Evolutionary conservation across 257 asterid species (phyloP).

Genomic region (Plantago major): DNA sequence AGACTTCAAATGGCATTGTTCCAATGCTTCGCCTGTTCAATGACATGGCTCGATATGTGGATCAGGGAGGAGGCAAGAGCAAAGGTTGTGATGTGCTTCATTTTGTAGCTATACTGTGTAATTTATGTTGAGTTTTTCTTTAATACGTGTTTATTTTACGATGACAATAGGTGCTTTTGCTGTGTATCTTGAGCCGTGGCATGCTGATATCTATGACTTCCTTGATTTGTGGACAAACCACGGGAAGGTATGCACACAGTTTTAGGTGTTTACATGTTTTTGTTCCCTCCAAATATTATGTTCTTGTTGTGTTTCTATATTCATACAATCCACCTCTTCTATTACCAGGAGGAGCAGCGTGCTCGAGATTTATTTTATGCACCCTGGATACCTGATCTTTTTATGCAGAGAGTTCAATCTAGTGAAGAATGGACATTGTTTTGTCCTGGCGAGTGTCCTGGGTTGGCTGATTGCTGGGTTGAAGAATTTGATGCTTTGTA

Average conservation of each 20-base stretch:
- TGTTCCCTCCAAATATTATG: too few species aligned
- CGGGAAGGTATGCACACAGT: constrained; percentile 56
- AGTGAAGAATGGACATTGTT: constrained; percentile 74
- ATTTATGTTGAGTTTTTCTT: too few species aligned
- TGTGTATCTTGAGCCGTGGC: constrained; percentile 98
- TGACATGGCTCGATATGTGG: constrained; percentile 93
- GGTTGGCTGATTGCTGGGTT: constrained; percentile 98
- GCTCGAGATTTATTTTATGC: constrained; percentile 89
- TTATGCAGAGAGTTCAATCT: constrained; percentile 67
- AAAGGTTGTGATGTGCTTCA: constrained; percentile 50
- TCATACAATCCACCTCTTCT: neutral
- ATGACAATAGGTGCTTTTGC: constrained; percentile 77
- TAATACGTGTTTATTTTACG: constrained; percentile 19
- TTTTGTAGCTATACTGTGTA: neutral
- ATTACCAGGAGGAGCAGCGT: constrained; percentile 79
- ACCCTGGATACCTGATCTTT: constrained; percentile 93
- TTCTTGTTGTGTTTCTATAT: too few species aligned
- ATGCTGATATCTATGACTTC: constrained; percentile 79
- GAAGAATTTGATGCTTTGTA: constrained; percentile 80
- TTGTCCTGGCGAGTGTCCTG: constrained; percentile 83
- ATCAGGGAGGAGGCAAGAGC: constrained; percentile 97
- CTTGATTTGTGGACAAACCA: constrained; percentile 89
- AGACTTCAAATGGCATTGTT: constrained; percentile 91
- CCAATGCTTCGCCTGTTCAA: constrained; percentile 93
- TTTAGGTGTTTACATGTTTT: neutral